Base-by-base conservation (phyloP, 495 filamentous ascomycete species). In the Bacidia rubella region DNA sequence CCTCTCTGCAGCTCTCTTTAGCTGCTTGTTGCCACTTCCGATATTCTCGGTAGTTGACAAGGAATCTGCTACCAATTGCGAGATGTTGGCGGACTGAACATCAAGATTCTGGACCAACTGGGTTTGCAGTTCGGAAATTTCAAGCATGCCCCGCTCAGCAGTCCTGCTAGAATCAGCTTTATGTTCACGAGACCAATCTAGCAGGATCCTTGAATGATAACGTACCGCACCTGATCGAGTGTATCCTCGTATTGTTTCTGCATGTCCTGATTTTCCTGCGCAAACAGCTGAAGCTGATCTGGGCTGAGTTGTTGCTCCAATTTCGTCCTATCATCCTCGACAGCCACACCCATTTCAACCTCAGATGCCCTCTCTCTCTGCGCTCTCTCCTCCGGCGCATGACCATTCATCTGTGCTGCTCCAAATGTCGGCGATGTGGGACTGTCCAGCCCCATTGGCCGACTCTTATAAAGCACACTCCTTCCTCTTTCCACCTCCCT, bases 261-360 rank as follows among this genome's bases (percentile, higher is more conserved):
- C 85, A 98, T 87, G 51, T 85, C 77, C 62, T 87, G 81, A 64
- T 99, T 97, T 65, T 96, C 90, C 66, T 85, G 78, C 38, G 87
- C 90, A 68, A 99, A 96, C 57, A 96, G 73, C 65, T 95, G 90
- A 50, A 88, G 65, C 65, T 97, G 90, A 57, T 95, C 87, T 45
- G 78, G 75, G 19, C 79, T 83, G 54, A 97, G 68, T 54, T 84
- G 74, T 26, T 75, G 67, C 54, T 82, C 74, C 20, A 76, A 77
- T 15, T 66, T 67, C 32, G 68, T 65, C 54, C 72, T 63, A 48
- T 78, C 68, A 47, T 75, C 54, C 41, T 57, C 58, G 25, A 52
- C 41, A 26, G 40, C 55, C 43, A 40, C 35, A 39, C 42, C 47
- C 19, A 19, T 29, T 38, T 25, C 47, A 2, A 17, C 29, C 11